Evolutionary conservation across 139 green algal species (phyloP).

Genomic region (Chlamydomonas urium): DNA sequence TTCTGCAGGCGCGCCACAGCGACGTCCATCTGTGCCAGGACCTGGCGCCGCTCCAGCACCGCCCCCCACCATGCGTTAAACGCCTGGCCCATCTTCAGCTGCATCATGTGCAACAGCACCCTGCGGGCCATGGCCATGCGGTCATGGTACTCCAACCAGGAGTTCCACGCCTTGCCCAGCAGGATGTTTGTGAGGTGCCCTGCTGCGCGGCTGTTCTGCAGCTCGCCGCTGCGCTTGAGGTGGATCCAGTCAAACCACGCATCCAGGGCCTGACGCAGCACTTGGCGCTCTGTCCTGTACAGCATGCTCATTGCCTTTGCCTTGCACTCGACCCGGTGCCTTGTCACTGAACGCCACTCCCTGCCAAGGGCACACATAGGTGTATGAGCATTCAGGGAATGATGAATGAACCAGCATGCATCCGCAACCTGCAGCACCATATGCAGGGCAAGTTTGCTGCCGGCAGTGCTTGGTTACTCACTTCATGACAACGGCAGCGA

Average conservation of each 20-base stretch:
- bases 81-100: background rate
- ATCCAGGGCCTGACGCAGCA: background rate
- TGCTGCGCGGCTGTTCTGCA: slow-evolving; percentile 2
- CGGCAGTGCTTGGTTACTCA: no score
- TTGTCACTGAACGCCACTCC: background rate
- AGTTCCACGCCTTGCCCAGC: slow-evolving; percentile 24
- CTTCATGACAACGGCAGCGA: no score
- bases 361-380: no score
- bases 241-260: background rate
- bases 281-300: background rate
- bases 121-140: no score
- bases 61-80: slow-evolving; percentile 17
- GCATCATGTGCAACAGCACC: slow-evolving; percentile 18
- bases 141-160: slow-evolving; percentile 18
- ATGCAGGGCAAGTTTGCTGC: no score
- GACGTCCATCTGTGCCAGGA: slow-evolving; percentile 1
- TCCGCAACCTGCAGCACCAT: background rate
- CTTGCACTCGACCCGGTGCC: background rate
- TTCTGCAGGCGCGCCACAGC: background rate
- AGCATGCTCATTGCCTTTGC: background rate
- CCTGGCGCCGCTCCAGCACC: slow-evolving; percentile 8
- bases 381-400: no score
- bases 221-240: slow-evolving; percentile 5
- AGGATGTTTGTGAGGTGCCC: slow-evolving; percentile 12
- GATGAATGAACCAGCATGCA: no score